These are phyloP conservation scores for Ogataea methylovora DNA, from an alignment of 805 yeast genomes.

Conservation along the genomic window DNA sequence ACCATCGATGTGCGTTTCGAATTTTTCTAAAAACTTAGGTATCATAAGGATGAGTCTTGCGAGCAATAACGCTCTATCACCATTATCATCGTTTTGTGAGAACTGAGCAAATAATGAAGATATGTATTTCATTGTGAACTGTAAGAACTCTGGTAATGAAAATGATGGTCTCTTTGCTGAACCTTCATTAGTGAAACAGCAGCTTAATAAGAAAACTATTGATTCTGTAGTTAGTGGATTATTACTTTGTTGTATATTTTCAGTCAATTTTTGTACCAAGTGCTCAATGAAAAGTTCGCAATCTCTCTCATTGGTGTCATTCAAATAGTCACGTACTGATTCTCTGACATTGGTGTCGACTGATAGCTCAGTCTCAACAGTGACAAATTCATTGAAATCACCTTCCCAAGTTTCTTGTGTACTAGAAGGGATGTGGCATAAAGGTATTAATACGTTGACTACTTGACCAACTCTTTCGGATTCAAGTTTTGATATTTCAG, in stretches of 20 bases:
- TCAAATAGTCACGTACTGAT: constrained; percentile 48
- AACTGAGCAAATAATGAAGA: constrained; percentile 3
- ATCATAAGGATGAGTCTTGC: constrained; percentile 43
- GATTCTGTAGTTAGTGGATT: constrained; percentile 26
- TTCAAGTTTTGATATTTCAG: constrained; percentile 10
- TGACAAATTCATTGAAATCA: constrained; percentile 64
- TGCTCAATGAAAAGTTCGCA: constrained; percentile 19
- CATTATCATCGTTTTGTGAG: constrained; percentile 12
- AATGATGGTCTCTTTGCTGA: constrained; percentile 11
- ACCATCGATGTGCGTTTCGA: constrained; percentile 20
- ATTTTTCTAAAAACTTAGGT: constrained; percentile 53
- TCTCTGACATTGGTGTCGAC: constrained; percentile 51
- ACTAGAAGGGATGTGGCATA: constrained; percentile 35
- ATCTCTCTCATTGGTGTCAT: constrained; percentile 39
- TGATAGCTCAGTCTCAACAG: constrained; percentile 66
- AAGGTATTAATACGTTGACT: constrained; percentile 24
- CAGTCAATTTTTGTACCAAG: constrained; percentile 11
- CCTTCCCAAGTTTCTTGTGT: constrained; percentile 40
- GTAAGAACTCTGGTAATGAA: constrained; percentile 17
- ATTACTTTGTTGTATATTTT: constrained; percentile 1
- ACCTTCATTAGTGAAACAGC: constrained; percentile 34
- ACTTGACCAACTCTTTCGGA: constrained; percentile 12
- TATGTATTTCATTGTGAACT: constrained; percentile 6
- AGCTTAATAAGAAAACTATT: constrained; percentile 30
- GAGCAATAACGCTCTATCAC: constrained; percentile 25